Percentiles rank a stretch among this genome's conserved stretches.
Conservation (phyloP, 192 early-diverging fungal genomes). For the Rhizophlyctis rosea region DNA sequence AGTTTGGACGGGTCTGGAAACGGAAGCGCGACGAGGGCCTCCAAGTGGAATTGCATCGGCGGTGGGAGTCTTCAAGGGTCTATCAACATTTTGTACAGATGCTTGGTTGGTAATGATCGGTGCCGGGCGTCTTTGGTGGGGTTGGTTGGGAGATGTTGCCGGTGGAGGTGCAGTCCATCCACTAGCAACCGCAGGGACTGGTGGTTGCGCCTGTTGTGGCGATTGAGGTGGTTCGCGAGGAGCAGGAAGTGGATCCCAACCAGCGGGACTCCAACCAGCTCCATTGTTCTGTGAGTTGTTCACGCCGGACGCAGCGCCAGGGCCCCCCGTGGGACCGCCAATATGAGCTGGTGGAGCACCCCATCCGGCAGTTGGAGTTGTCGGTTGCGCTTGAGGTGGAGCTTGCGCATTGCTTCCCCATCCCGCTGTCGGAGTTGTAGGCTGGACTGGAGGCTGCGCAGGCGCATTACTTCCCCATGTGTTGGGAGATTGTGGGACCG, state of each 20-base stretch:
- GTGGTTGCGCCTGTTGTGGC: not conserved
- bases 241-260: constrained; percentile 24
- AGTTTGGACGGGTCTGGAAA: too few species aligned
- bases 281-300: too few species aligned
- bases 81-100: too few species aligned
- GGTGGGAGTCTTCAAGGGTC: too few species aligned
- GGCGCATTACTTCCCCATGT: not conserved
- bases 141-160: too few species aligned
- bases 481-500: not conserved
- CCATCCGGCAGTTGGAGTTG: constrained; percentile 2
- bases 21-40: too few species aligned
- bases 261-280: constrained; percentile 22
- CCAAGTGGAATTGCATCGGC: too few species aligned
- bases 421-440: not conserved
- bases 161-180: too few species aligned
- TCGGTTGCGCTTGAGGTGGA: not conserved
- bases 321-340: not conserved
- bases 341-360: constrained; percentile 1
- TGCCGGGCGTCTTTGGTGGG: too few species aligned
- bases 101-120: too few species aligned
- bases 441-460: too few species aligned
- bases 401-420: not conserved
- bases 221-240: not conserved
- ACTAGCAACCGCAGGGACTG: too few species aligned
- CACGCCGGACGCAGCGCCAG: not conserved